Conservation (phyloP, 1,139 yeast species). For the Debaryomyces subglobosus region DNA sequence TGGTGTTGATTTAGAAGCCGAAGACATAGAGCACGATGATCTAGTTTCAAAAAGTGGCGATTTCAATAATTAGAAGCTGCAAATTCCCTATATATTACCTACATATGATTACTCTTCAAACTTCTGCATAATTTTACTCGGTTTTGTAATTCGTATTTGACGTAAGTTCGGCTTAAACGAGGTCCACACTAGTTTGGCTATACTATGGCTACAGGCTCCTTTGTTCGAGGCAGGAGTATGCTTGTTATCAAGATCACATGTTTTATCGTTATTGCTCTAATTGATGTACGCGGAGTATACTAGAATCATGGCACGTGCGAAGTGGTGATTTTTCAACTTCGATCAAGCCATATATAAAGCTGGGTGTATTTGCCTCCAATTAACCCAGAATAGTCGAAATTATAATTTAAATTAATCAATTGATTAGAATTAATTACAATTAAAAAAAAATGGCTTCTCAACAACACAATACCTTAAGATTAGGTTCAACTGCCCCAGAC, state of each 20-base stretch:
- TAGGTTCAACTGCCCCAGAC: constrained; percentile 81
- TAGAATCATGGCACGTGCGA: constrained; percentile 20
- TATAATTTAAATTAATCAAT: neutral
- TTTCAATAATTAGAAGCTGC: constrained; percentile 1
- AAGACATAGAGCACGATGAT: constrained; percentile 32
- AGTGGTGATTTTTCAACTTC: constrained; percentile 14
- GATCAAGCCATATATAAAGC: constrained; percentile 3
- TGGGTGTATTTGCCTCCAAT: neutral
- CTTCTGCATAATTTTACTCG: neutral
- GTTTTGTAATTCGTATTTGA: neutral
- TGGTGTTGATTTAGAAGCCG: constrained; percentile 84
- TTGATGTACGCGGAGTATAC: neutral
- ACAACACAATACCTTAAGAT: constrained; percentile 28
- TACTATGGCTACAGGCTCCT: neutral
- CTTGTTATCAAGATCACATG: constrained; percentile 4
- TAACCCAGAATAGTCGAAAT: neutral
- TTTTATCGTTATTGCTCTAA: constrained; percentile 4
- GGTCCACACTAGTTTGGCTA: neutral
- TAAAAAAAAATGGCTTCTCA: constrained; percentile 12
- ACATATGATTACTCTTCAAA: neutral
- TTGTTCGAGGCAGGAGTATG: neutral
- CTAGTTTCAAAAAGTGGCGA: constrained; percentile 1
- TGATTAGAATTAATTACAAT: neutral
- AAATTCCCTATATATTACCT: neutral
- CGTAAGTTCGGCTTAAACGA: neutral